Base-by-base conservation (phyloP, 495 filamentous ascomycete species). In the Articulospora tetracladia region DNA sequence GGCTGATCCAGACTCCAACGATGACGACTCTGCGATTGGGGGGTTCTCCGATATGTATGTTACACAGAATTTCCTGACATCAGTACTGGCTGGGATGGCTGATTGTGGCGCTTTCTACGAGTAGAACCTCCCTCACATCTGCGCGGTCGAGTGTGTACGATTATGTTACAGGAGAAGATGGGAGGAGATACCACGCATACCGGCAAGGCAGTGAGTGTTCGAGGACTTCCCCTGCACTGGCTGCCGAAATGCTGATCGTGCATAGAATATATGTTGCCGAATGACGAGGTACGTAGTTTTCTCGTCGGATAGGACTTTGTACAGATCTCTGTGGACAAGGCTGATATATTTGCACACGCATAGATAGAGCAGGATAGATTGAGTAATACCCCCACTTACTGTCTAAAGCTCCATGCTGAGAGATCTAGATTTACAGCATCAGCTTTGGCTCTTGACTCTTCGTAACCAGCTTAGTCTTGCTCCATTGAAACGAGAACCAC, bases 11-110 rank as follows among this genome's bases (percentile, higher is more conserved):
- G 30, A 34, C 15, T 34, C 30, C 15, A 34, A 34, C 32, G 51
- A 54, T 19, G 51, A 54, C n/a, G 51, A 54, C 27, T 54, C 51
- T 54, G 51, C 51, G 1, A 54, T 54, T 34, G 51, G 51, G 24
- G 51, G 27, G 12, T 32, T 54, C 3, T 30, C 51, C 2, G 17
- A 26, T 26, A 22, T 26, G 51, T 54, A 30, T 13, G 51, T 19
- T 28, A 32, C 22, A n/a, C 44, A 19, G 15, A 34, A 15, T 48
- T 6, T 48, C 22, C 7, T 48, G n/a, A 8, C 6, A 6, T 20
- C 6, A n/a, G 15, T 48, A 17, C 1, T 1, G 22, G 7, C 11
- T 34, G 51, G 19, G 11, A 26, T 34, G 13, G n/a, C n/a, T 11
- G 15, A n/a, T 12, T 32, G 4, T 19, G 19, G 6, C 19, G 44